Evolutionary conservation across 352 stramenopile species (phyloP).

Genomic region (Pythium grandisporangium): DNA sequence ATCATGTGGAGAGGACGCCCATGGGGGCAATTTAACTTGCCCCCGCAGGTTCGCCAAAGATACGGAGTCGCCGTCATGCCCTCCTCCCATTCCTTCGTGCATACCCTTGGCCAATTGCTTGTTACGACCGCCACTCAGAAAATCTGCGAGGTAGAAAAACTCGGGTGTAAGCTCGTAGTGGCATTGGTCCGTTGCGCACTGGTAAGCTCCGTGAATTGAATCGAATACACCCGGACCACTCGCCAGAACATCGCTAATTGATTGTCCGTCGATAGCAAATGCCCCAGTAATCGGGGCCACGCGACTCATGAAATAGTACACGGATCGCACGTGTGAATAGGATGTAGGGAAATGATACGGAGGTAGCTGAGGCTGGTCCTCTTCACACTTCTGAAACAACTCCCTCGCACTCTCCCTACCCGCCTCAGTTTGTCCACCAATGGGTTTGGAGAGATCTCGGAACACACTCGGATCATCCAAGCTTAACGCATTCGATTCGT

Average conservation of each 20-base stretch:
- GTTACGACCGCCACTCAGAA: conserved; percentile 58
- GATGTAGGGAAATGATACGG: conserved; percentile 64
- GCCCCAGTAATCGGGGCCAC: conserved; percentile 59
- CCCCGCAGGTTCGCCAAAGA: conserved; percentile 37
- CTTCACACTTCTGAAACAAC: conserved; percentile 31
- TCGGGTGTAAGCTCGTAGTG: conserved; percentile 72
- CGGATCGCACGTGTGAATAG: conserved; percentile 63
- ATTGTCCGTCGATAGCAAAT: conserved; percentile 17
- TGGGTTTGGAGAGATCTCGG: conserved; percentile 95
- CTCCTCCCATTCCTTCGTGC: no score
- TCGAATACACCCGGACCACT: conserved; percentile 38
- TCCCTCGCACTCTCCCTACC: conserved; percentile 29
- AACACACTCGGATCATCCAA: conserved; percentile 91
- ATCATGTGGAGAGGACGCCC: conserved; percentile 91
- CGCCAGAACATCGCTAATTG: conserved; percentile 1
- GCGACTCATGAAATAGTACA: conserved; percentile 70
- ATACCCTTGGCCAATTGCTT: conserved; percentile 44
- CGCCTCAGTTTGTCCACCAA: conserved; percentile 85
- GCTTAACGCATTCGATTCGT: conserved; percentile 89
- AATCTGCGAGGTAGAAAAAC: conserved; percentile 73
- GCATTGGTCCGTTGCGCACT: conserved; percentile 41
- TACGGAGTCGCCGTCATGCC: neutral
- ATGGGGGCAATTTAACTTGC: conserved; percentile 92
- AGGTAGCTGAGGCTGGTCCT: conserved; percentile 41
- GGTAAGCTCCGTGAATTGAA: conserved; percentile 51